Conservation (phyloP, 2,329 filamentous ascomycete genomes). For the Aspergillus viridinutans region DNA sequence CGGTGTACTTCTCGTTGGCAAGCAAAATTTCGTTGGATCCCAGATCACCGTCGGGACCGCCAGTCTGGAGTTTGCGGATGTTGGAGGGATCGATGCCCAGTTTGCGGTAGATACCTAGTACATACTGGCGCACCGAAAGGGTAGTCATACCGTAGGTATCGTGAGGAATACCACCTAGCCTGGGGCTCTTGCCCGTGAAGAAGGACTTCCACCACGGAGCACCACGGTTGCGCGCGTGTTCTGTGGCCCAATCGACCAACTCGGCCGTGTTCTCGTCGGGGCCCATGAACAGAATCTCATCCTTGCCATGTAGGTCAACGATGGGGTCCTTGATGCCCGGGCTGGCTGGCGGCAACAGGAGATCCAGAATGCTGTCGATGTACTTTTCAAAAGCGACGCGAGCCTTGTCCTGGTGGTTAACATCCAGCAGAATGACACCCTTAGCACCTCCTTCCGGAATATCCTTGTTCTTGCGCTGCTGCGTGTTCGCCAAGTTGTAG, state of each 20-base stretch:
- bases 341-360: slow-evolving; percentile 81
- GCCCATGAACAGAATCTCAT: slow-evolving; percentile 98
- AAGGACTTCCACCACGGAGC: slow-evolving; percentile 99
- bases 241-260: slow-evolving; percentile 96
- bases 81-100: slow-evolving; percentile 78
- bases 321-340: slow-evolving; percentile 99
- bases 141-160: slow-evolving; percentile 98
- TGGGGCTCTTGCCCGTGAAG: slow-evolving; percentile 98
- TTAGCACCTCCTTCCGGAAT: slow-evolving; percentile 98
- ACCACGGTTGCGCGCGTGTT: slow-evolving; percentile 80
- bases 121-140: slow-evolving; percentile 90
- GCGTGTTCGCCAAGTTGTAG: slow-evolving; percentile 95
- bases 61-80: slow-evolving; percentile 93
- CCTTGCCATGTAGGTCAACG: slow-evolving; percentile 88
- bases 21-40: slow-evolving; percentile 97
- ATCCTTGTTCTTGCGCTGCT: slow-evolving; percentile 99
- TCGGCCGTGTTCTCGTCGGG: slow-evolving; percentile 98
- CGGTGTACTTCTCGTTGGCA: slow-evolving; percentile 90
- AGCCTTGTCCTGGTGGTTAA: slow-evolving; percentile 89
- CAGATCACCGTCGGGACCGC: slow-evolving; percentile 91
- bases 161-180: slow-evolving; percentile 92
- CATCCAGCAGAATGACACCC: slow-evolving; percentile 91
- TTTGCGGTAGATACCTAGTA: slow-evolving; percentile 96
- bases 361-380: slow-evolving; percentile 96
- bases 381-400: slow-evolving; percentile 97